Percentiles rank a stretch among this genome's conserved stretches.
These are phyloP conservation scores for Pseudogymnoascus sp. DNA, from an alignment of 2,329 filamentous ascomycete genomes.

Conservation along the genomic window DNA sequence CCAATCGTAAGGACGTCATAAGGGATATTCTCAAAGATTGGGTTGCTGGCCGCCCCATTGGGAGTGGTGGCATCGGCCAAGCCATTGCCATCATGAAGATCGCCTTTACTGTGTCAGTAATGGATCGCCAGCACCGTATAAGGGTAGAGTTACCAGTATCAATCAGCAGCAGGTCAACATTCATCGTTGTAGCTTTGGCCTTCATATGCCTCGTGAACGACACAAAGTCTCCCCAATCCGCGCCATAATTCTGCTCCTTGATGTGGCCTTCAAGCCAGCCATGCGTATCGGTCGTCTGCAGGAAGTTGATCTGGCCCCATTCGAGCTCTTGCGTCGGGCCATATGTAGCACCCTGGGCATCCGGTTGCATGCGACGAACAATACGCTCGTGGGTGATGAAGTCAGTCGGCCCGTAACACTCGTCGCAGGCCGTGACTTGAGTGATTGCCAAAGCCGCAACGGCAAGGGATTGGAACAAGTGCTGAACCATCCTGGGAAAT, in stretches of 20 bases:
- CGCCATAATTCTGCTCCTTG: conserved; percentile 85
- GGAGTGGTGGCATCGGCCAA: conserved; percentile 85
- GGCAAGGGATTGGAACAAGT: neutral
- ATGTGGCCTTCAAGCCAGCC: conserved; percentile 93
- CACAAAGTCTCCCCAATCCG: conserved; percentile 96
- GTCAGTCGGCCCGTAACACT: conserved; percentile 35
- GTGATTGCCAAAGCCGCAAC: conserved; percentile 17
- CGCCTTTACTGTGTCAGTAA: conserved; percentile 40
- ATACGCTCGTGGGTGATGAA: conserved; percentile 37
- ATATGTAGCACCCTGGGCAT: conserved; percentile 34
- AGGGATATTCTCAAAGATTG: conserved; percentile 73
- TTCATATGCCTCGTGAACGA: conserved; percentile 83
- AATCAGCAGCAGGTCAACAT: conserved; percentile 80
- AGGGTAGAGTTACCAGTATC: conserved; percentile 48
- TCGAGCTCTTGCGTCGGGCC: conserved; percentile 58
- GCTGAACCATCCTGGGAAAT: neutral
- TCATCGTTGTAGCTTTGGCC: conserved; percentile 65
- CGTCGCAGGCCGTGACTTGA: conserved; percentile 30
- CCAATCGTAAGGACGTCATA: conserved; percentile 81
- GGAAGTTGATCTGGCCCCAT: conserved; percentile 93
- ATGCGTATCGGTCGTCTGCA: conserved; percentile 95
- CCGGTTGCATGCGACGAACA: conserved; percentile 41
- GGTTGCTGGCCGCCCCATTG: conserved; percentile 80
- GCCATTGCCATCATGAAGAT: conserved; percentile 88
- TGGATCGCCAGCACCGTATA: neutral